Evolutionary conservation across 169 alveolate genomes (phyloP).

Genomic region (Blepharisma undulans): DNA sequence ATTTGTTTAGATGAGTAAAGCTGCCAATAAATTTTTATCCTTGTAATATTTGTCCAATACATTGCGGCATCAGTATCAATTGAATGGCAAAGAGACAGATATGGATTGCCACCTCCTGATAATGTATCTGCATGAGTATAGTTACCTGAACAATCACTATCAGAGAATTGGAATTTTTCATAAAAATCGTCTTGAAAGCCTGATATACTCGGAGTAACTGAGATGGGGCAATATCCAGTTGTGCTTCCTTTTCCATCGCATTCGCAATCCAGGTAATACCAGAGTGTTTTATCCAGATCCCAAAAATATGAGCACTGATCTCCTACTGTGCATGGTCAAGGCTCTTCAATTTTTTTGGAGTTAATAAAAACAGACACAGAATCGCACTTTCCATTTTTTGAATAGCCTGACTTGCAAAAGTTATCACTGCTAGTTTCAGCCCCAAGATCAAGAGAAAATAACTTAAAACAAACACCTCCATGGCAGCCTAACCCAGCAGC

Average conservation of each 20-base stretch:
- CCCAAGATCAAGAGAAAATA: not conserved
- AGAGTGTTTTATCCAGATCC: not conserved
- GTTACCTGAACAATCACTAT: too few species aligned
- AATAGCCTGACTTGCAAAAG: not conserved
- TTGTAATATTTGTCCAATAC: not conserved
- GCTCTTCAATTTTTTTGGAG: not conserved
- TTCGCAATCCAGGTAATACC: not conserved
- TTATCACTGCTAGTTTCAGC: not conserved
- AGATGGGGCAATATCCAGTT: not conserved
- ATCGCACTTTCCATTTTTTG: not conserved
- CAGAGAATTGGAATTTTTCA: too few species aligned
- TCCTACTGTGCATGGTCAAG: not conserved
- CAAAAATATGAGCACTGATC: not conserved
- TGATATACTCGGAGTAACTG: not conserved
- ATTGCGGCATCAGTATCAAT: not conserved
- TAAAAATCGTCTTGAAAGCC: too few species aligned
- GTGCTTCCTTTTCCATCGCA: not conserved
- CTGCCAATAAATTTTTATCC: not conserved
- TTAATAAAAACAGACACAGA: not conserved
- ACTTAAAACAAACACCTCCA: not conserved
- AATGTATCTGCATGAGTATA: too few species aligned
- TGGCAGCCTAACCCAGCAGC: not conserved
- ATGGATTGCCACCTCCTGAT: too few species aligned
- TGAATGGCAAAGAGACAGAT: not conserved
- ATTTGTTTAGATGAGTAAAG: not conserved